Evolutionary conservation across 1,284 basidiomycete species (phyloP).

Genomic region (Athelia sp.): DNA sequence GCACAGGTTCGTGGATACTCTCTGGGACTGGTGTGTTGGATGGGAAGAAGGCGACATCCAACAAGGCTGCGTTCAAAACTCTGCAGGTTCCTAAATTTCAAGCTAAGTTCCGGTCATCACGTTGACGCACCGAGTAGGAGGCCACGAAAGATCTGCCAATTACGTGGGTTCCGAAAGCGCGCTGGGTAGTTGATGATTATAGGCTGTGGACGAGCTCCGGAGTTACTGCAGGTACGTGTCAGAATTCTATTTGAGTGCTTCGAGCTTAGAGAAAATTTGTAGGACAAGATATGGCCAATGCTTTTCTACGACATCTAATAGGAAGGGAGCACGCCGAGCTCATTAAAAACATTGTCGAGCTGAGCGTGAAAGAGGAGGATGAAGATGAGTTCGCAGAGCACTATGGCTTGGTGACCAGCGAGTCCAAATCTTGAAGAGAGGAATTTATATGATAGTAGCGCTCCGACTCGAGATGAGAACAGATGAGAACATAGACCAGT

Average conservation of each 20-base stretch:
- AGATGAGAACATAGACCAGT: too few species aligned
- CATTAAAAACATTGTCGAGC: constrained; percentile 24
- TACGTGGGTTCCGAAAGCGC: constrained; percentile 29
- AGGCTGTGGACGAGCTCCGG: constrained; percentile 34
- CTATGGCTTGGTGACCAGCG: constrained; percentile 21
- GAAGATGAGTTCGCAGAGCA: constrained; percentile 31
- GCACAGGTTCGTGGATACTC: constrained; percentile 21
- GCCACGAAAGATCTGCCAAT: constrained; percentile 17
- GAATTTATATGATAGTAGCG: too few species aligned
- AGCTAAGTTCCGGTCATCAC: background rate
- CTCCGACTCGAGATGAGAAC: too few species aligned
- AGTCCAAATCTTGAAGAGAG: too few species aligned
- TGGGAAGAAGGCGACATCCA: constrained; percentile 21
- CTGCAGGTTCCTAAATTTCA: constrained; percentile 9
- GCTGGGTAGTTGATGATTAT: constrained; percentile 32
- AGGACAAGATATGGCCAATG: constrained; percentile 30
- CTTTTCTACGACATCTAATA: constrained; percentile 28
- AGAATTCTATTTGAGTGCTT: background rate
- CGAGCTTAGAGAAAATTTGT: background rate
- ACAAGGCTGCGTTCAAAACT: constrained; percentile 15
- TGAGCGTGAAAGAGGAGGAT: constrained; percentile 18
- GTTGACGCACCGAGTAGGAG: constrained; percentile 11
- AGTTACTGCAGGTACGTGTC: constrained; percentile 27
- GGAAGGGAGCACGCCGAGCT: constrained; percentile 19
- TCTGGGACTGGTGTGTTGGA: constrained; percentile 17